Conservation (phyloP, 345 rosid genomes). For the Carallia brachiata region DNA sequence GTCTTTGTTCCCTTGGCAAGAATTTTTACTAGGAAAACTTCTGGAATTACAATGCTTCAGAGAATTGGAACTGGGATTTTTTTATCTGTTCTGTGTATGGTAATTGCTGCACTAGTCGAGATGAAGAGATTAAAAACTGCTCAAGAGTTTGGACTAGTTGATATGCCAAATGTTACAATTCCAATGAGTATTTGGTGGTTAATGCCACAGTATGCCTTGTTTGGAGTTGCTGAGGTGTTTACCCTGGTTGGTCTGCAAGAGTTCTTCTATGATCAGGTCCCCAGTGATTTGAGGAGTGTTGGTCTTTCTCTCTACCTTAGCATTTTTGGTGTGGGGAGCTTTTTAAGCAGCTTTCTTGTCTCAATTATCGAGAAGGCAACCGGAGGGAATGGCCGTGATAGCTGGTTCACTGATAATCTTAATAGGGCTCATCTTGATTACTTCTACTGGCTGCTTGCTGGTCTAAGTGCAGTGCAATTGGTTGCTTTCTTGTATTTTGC, state of each 20-base stretch:
- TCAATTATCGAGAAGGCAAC: slow-evolving; percentile 9
- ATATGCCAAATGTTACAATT: background rate
- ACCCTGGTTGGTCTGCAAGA: slow-evolving; percentile 19
- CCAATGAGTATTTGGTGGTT: slow-evolving; percentile 22
- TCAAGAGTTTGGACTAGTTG: background rate
- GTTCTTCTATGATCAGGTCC: slow-evolving; percentile 18
- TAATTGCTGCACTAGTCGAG: slow-evolving; percentile 15
- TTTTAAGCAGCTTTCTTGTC: slow-evolving; percentile 18
- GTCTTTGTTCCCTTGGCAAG: slow-evolving; percentile 6
- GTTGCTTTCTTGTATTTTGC: slow-evolving; percentile 12
- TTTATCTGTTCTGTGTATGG: slow-evolving; percentile 12
- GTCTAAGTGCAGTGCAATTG: background rate
- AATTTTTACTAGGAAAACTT: slow-evolving; percentile 6
- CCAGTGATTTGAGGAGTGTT: slow-evolving; percentile 12
- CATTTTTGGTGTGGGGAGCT: slow-evolving; percentile 17
- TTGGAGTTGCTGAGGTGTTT: slow-evolving; percentile 17
- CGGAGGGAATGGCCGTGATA: background rate
- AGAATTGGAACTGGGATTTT: slow-evolving; percentile 21
- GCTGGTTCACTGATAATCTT: slow-evolving; percentile 16
- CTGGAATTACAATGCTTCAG: slow-evolving; percentile 19
- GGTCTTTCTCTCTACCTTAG: slow-evolving; percentile 18
- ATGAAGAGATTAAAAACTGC: slow-evolving; percentile 14
- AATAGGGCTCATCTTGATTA: slow-evolving; percentile 21
- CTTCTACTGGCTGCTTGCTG: slow-evolving; percentile 17
- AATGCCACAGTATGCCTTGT: slow-evolving; percentile 17